These are phyloP conservation scores for Misopates orontium DNA, from an alignment of 257 asterid species.

Conservation along the genomic window DNA sequence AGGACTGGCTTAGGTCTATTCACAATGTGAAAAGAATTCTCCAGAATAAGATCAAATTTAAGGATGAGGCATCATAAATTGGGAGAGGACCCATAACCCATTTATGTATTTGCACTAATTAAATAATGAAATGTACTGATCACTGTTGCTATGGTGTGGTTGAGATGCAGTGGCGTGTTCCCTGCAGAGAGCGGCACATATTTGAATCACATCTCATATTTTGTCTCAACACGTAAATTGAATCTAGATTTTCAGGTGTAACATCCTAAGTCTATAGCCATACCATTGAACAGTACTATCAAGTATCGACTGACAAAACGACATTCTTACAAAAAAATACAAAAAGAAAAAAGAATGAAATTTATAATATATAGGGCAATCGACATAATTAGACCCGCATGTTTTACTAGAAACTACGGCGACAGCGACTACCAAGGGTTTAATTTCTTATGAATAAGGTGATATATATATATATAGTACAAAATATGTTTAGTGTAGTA, in stretches of 20 bases:
- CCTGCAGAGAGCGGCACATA: constrained; percentile 33
- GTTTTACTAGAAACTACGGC: no score
- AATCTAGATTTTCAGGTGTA: constrained; percentile 25
- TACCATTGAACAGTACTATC: not conserved
- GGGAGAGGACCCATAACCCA: not conserved
- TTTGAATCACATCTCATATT: constrained; percentile 28
- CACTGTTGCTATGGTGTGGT: constrained; percentile 17
- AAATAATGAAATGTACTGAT: constrained; percentile 25
- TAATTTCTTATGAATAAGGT: no score
- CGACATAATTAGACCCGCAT: no score
- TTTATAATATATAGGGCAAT: no score
- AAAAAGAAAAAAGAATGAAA: no score
- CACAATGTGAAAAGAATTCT: not conserved
- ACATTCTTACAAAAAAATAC: no score
- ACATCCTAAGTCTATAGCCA: not conserved
- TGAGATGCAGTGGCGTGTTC: constrained; percentile 26
- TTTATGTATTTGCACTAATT: no score
- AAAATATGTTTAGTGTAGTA: no score
- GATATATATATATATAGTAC: no score
- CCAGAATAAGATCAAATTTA: constrained; percentile 7
- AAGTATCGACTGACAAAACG: not conserved
- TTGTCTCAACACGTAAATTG: not conserved
- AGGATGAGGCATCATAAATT: constrained; percentile 7
- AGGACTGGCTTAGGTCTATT: no score
- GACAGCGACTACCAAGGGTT: no score